Conservation (phyloP, 208 protist genomes). For the Leishmania lainsoni region DNA sequence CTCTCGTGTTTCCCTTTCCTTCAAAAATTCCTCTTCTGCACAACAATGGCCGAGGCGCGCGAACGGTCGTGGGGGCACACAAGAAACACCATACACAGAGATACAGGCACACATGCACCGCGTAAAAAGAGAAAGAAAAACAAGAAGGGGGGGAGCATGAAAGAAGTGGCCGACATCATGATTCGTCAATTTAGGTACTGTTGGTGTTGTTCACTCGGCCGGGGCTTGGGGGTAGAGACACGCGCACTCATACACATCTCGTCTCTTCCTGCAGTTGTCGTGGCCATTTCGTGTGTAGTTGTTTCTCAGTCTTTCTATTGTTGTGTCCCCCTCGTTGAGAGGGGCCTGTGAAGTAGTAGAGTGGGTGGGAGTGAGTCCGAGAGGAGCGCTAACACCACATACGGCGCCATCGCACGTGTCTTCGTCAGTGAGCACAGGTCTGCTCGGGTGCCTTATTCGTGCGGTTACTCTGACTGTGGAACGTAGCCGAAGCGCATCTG, state of each 20-base stretch:
- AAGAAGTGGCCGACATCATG: not conserved
- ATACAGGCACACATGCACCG: slow-evolving; percentile 1
- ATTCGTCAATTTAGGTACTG: not conserved
- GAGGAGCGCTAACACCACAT: not conserved
- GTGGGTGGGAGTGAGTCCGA: not conserved
- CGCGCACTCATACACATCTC: not conserved
- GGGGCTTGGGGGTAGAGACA: not conserved
- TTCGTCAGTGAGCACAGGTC: not conserved
- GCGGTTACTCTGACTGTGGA: slow-evolving; percentile 23
- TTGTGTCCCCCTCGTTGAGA: not conserved
- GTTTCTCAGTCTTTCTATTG: not conserved
- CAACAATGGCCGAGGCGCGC: not conserved
- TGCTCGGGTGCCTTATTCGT: not conserved
- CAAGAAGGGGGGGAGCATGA: not conserved
- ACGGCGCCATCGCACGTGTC: not conserved
- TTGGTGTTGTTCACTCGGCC: not conserved
- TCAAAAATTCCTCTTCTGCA: not conserved
- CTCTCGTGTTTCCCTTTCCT: not conserved
- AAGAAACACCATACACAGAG: not conserved
- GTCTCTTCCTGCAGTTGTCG: not conserved
- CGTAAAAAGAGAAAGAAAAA: not conserved
- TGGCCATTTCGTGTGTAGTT: not conserved
- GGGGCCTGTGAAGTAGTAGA: not conserved
- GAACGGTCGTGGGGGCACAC: too few species aligned
- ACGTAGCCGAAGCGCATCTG: slow-evolving; percentile 80